Conservation (phyloP, 495 filamentous ascomycete genomes). For the Lophium mytilinum region DNA sequence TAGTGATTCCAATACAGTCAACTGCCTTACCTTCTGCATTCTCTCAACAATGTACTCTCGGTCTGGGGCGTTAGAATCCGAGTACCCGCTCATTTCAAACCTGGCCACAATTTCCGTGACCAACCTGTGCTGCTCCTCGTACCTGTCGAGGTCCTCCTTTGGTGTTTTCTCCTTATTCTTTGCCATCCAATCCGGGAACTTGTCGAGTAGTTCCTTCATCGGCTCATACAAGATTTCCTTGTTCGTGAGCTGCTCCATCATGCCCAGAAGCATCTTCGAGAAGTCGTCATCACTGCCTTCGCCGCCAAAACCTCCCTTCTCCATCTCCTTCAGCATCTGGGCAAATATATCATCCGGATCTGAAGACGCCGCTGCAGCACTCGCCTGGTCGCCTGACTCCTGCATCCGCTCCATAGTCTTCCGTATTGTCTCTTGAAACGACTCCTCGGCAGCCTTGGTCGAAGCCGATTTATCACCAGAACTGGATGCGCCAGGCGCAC, state of each 20-base stretch:
- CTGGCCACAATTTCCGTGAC: conserved; percentile 79
- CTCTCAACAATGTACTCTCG: conserved; percentile 89
- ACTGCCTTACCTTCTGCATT: conserved; percentile 79
- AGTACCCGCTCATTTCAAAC: conserved; percentile 73
- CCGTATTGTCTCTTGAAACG: conserved; percentile 84
- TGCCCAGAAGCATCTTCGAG: conserved; percentile 83
- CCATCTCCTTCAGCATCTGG: conserved; percentile 79
- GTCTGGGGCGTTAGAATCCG: conserved; percentile 71
- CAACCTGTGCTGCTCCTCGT: conserved; percentile 71
- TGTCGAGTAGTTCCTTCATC: conserved; percentile 91
- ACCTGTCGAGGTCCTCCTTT: conserved; percentile 66
- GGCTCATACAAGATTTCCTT: conserved; percentile 98
- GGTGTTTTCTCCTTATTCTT: conserved; percentile 59
- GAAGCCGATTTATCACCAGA: conserved; percentile 15
- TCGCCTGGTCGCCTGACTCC: conserved; percentile 70
- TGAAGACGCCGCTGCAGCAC: conserved; percentile 60
- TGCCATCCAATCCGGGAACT: conserved; percentile 81
- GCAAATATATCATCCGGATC: conserved; percentile 73
- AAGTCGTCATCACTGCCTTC: conserved; percentile 72
- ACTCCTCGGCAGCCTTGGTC: conserved; percentile 40
- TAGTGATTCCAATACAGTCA: conserved; percentile 1
- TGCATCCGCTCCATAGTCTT: conserved; percentile 94
- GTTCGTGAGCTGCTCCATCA: conserved; percentile 98
- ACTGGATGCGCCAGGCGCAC: conserved; percentile 13
- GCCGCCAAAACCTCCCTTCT: conserved; percentile 48